Percentiles rank a stretch among this genome's conserved stretches.
These are phyloP conservation scores for Globisporangium radiosum DNA, from an alignment of 352 stramenopile genomes.

Conservation along the genomic window DNA sequence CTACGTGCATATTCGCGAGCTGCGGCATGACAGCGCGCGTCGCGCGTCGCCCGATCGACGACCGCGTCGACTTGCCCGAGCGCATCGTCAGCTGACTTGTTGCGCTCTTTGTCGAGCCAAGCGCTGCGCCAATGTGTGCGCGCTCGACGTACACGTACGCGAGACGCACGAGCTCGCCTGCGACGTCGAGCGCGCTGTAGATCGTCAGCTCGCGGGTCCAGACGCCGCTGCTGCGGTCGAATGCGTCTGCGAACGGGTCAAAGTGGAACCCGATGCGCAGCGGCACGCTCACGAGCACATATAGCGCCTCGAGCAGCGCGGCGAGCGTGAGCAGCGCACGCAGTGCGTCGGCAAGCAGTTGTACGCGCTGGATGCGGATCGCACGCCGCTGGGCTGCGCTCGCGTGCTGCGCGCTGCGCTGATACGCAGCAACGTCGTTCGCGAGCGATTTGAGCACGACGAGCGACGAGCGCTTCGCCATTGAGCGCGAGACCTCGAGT, in stretches of 20 bases:
- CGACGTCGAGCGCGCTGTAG: slow-evolving; percentile 25
- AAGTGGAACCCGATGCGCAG: slow-evolving; percentile 39
- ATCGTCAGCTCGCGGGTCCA: slow-evolving; percentile 22
- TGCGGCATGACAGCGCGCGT: slow-evolving; percentile 4
- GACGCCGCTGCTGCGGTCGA: background rate
- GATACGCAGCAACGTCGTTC: slow-evolving; percentile 3
- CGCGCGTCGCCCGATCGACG: background rate
- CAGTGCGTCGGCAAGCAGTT: background rate
- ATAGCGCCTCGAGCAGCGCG: slow-evolving; percentile 31
- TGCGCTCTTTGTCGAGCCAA: background rate
- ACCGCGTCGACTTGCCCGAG: background rate
- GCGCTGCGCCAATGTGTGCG: slow-evolving; percentile 3
- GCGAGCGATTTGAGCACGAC: background rate
- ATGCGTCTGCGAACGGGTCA: slow-evolving; percentile 21
- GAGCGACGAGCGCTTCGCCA: slow-evolving; percentile 7
- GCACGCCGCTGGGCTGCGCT: background rate
- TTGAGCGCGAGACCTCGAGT: background rate
- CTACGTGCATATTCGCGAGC: background rate
- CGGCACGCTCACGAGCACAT: slow-evolving; percentile 30
- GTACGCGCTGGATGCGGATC: slow-evolving; percentile 1
- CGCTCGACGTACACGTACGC: slow-evolving; percentile 8
- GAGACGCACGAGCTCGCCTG: slow-evolving; percentile 19
- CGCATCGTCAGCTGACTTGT: background rate
- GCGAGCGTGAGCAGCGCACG: slow-evolving; percentile 3
- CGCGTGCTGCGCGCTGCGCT: slow-evolving; percentile 4